Conservation (phyloP, 2,329 filamentous ascomycete genomes). For the Talaromyces pinophilus region DNA sequence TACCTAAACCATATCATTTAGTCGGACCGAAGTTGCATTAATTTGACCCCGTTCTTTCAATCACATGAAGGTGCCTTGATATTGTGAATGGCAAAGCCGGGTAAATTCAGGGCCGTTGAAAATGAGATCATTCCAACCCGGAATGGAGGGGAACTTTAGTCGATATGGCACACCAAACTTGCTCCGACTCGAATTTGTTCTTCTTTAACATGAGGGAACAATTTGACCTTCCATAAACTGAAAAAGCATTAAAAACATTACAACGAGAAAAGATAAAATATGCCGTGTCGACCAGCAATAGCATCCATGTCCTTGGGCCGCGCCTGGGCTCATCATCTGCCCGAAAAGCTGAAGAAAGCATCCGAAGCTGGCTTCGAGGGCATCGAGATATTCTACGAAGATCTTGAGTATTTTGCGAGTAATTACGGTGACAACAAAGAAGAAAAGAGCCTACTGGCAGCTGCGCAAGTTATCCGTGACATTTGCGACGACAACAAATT, state of each 20-base stretch:
- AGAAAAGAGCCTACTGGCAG: conserved; percentile 54
- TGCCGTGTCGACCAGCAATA: conserved; percentile 56
- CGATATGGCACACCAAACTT: not conserved
- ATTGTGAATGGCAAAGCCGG: not conserved
- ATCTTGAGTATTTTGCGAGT: conserved; percentile 64
- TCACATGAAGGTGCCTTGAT: not conserved
- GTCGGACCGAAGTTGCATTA: not conserved
- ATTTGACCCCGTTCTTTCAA: not conserved
- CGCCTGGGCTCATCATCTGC: conserved; percentile 62
- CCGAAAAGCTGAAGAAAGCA: conserved; percentile 58
- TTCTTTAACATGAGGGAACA: not conserved
- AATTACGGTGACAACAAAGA: conserved; percentile 47
- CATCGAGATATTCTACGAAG: conserved; percentile 77
- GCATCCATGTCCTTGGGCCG: conserved; percentile 74
- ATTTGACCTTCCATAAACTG: not conserved
- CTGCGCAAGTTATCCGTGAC: conserved; percentile 58
- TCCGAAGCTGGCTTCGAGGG: conserved; percentile 64
- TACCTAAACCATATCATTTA: not conserved
- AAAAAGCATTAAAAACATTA: not conserved
- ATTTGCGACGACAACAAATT: conserved; percentile 42
- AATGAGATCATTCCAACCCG: not conserved
- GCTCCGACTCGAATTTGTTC: not conserved
- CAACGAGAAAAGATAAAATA: not conserved
- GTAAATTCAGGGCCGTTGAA: not conserved
- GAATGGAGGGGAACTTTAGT: not conserved